Percentiles rank a stretch among this genome's conserved stretches.
These are phyloP conservation scores for Nyssa sinensis DNA, from an alignment of 148 eudicot species.

Conservation along the genomic window DNA sequence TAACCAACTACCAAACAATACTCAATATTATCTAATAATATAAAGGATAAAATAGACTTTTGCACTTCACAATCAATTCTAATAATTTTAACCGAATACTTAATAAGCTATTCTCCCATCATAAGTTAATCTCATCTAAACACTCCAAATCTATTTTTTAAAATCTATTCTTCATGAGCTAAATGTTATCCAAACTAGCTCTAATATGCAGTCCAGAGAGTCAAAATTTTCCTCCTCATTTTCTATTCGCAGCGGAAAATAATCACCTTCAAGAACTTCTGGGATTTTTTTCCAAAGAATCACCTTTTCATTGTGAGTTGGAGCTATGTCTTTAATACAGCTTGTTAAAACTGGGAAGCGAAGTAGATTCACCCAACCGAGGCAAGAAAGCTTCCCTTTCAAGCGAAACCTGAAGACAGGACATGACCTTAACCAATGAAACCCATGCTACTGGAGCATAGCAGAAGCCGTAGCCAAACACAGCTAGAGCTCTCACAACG, in stretches of 20 bases:
- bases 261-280: too few species aligned
- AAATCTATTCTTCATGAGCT: too few species aligned
- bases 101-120: too few species aligned
- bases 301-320: neutral
- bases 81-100: too few species aligned
- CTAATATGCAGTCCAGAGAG: neutral
- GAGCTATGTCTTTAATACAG: conserved; percentile 37
- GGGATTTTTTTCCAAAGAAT: neutral
- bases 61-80: neutral
- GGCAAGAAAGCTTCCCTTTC: conserved; percentile 87
- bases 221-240: neutral
- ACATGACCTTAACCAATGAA: conserved; percentile 42
- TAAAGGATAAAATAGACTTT: too few species aligned
- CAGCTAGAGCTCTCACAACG: conserved; percentile 58
- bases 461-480: conserved; percentile 66
- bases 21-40: too few species aligned
- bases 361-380: conserved; percentile 47
- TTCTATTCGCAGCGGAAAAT: neutral
- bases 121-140: too few species aligned
- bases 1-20: too few species aligned
- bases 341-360: conserved; percentile 66
- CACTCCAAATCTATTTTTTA: too few species aligned
- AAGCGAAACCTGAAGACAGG: conserved; percentile 51
- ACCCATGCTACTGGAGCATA: conserved; percentile 60
- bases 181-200: too few species aligned